A percentile compares a stretch with the other conserved stretches of the same genome.
Evolutionary conservation across 202 grass and related monocot species (phyloP).

Genomic region (Sporobolus alterniflorus): DNA sequence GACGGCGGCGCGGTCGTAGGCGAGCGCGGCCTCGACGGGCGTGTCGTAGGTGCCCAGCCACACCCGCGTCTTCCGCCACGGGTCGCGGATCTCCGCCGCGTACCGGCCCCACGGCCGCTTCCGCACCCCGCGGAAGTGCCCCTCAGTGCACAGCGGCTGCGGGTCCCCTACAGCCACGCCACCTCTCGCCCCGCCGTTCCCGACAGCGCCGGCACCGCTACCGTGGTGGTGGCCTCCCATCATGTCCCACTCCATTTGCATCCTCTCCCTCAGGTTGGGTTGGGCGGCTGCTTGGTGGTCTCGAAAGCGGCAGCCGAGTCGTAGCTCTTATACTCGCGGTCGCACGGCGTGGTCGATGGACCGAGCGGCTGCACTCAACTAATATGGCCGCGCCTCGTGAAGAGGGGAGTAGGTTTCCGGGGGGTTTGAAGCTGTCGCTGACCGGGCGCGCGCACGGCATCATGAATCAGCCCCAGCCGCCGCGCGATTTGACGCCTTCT

Average conservation of each 20-base stretch:
- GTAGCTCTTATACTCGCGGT: conserved; percentile 28
- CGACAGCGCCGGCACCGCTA: background rate
- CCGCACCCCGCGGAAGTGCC: conserved; percentile 69
- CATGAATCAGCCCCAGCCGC: conserved; percentile 39
- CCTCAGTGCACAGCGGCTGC: background rate
- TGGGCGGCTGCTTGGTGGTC: background rate
- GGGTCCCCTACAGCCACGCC: background rate
- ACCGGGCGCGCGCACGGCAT: conserved; percentile 27
- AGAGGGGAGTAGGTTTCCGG: background rate
- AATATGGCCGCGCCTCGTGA: conserved; percentile 33
- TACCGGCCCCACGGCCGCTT: conserved; percentile 81
- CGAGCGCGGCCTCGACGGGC: conserved; percentile 74
- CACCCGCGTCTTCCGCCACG: conserved; percentile 70
- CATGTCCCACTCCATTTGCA: conserved; percentile 26
- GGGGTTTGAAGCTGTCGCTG: conserved; percentile 49
- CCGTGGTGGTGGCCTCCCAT: background rate
- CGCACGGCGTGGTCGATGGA: conserved; percentile 15
- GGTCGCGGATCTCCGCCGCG: conserved; percentile 89
- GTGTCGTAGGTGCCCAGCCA: conserved; percentile 96
- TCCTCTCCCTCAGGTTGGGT: background rate
- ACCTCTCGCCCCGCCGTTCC: background rate
- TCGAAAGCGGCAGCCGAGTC: background rate
- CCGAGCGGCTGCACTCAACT: background rate
- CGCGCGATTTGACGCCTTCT: conserved; percentile 63
- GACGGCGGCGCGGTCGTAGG: conserved; percentile 83